These are phyloP conservation scores for Scleroderma citrinum DNA, from an alignment of 768 basidiomycete species.

Conservation along the genomic window DNA sequence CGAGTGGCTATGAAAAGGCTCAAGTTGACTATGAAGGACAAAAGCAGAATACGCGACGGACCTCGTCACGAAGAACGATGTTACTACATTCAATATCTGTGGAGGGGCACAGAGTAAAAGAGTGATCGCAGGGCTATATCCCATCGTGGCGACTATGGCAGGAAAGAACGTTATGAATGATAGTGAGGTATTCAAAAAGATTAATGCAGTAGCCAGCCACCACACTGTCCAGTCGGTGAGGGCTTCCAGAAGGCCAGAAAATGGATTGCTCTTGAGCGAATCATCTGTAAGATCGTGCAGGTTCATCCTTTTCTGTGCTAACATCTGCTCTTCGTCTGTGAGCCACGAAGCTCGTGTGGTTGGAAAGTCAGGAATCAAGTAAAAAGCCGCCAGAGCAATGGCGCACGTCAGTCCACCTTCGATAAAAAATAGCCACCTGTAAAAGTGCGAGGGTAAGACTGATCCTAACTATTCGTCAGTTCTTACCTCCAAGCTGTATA, in stretches of 20 bases:
- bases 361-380: constrained; percentile 72
- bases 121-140: constrained; percentile 53
- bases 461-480: not conserved
- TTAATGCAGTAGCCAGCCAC: constrained; percentile 64
- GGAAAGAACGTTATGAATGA: constrained; percentile 80
- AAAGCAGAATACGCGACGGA: constrained; percentile 11
- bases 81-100: constrained; percentile 53
- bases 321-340: constrained; percentile 43
- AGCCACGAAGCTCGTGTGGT: constrained; percentile 53
- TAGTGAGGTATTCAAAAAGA: constrained; percentile 48
- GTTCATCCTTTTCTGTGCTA: constrained; percentile 58
- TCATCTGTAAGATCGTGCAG: constrained; percentile 46
- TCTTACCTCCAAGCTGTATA: constrained; percentile 65
- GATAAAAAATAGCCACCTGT: constrained; percentile 66
- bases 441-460: too few relatives aligned
- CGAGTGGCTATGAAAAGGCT: not conserved
- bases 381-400: constrained; percentile 45
- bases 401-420: constrained; percentile 55
- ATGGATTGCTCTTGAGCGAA: constrained; percentile 31
- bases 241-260: constrained; percentile 48
- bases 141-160: constrained; percentile 67
- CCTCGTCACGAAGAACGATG: constrained; percentile 50
- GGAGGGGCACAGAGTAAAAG: constrained; percentile 74
- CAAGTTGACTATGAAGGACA: not conserved
- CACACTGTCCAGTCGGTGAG: constrained; percentile 75